Conservation (phyloP, 2,329 filamentous ascomycete genomes). For the Dothideomycetes sp. region DNA sequence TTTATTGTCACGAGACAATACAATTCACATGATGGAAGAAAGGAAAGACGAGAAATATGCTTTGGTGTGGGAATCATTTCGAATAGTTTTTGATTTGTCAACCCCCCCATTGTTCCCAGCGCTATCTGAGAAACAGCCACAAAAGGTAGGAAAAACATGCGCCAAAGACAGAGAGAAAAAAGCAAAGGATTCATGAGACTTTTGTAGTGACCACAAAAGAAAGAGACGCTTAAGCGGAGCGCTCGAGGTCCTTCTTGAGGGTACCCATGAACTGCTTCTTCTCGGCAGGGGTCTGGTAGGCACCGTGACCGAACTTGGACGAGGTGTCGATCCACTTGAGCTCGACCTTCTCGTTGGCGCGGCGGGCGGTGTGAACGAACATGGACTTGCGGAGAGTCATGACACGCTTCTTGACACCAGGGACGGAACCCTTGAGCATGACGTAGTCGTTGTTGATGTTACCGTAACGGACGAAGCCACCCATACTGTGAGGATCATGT, state of each 20-base stretch:
- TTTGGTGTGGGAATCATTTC: constrained; percentile 12
- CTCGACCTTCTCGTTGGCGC: constrained; percentile 96
- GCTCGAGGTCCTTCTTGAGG: constrained; percentile 89
- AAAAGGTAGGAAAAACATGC: too few species aligned
- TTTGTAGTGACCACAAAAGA: constrained; percentile 4
- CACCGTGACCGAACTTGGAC: constrained; percentile 99
- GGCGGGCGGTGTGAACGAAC: constrained; percentile 92
- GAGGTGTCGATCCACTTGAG: constrained; percentile 99
- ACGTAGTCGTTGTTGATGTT: constrained; percentile 99
- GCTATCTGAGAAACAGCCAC: constrained; percentile 8
- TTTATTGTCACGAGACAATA: too few species aligned
- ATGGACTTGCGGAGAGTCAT: constrained; percentile 98
- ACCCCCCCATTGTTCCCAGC: constrained; percentile 9
- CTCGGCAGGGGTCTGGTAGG: constrained; percentile 96
- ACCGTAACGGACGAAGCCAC: constrained; percentile 99
- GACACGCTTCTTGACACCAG: constrained; percentile 98
- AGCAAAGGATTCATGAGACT: too few species aligned
- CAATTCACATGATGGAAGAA: too few species aligned
- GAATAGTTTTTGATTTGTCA: constrained; percentile 5
- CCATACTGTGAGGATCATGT: constrained; percentile 55
- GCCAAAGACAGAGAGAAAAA: too few species aligned
- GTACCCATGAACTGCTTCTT: constrained; percentile 97
- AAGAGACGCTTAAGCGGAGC: constrained; percentile 17
- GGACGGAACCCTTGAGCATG: constrained; percentile 94
- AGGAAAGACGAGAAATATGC: too few species aligned